Evolutionary conservation across 2,329 filamentous ascomycete species (phyloP), one percentile per base, ranked within the genome.

Genomic region (Coniochaeta sp.): DNA sequence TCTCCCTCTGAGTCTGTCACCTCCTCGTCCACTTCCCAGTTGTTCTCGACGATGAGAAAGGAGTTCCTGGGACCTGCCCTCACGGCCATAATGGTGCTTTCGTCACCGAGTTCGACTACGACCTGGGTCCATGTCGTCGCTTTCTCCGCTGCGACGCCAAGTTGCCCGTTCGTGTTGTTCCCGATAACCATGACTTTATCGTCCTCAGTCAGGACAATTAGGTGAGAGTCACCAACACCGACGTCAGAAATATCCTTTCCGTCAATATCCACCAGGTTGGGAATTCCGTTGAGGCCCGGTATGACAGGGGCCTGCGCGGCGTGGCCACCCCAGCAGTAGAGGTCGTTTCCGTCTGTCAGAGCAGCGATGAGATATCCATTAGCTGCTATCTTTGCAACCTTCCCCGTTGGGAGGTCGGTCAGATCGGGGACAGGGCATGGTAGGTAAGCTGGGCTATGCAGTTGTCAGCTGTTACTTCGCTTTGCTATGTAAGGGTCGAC

Each of bases 241-340:
- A 87, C 74, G 63, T 88, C 85, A 6, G 75, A 63, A 2, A 89
- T 73, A 61, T 89, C 83, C 24, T 76, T 72, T 4, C 76, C 76
- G 6, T 71, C 73, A 0, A 83, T 71, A 9, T 79, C 74, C 1
- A 80, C 67, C 0, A 81, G 81, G 34, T 69, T 74, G 1, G 81
- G 79, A 9, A 66, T 63, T 19, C 63, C 64, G 1, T 44, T 34
- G n/a, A 67, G 47, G 2, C 40, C 63, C 11, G 54, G 63, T 19
- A 78, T 64, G 24, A 64, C 60, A 3, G 55, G 52, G 12, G 40
- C 19, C 19, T 38, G 24, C 34, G 34, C 26, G 72, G 19, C 26
- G 61, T 67, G 56, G 64, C 63, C 26, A 33, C 87, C 86, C 86
- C 86, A 89, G 26, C 82, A 68, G 66, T 89, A 89, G 1, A 88